phyloP scores from a whole-genome alignment of 1,139 yeast species.

The Candida sanyaensis region DNA sequence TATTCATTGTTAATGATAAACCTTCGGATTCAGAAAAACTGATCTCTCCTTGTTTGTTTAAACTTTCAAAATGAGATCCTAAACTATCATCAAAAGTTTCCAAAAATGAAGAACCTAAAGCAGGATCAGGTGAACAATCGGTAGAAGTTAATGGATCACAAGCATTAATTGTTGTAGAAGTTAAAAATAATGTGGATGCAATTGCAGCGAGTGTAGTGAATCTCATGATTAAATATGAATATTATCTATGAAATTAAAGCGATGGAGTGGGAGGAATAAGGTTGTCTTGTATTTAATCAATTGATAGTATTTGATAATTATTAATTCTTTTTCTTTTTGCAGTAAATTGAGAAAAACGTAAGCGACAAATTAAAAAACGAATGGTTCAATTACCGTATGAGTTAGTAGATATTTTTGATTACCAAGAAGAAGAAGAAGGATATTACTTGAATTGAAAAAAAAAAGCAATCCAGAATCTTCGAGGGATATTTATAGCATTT shows the following conservation, averaged over 20 bases:
- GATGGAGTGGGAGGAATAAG: too few relatives aligned
- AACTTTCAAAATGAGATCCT: slow-evolving; percentile 40
- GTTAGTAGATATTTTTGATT: too few relatives aligned
- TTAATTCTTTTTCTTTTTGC: not conserved
- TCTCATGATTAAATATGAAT: slow-evolving; percentile 7
- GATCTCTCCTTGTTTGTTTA: slow-evolving; percentile 24
- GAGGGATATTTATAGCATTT: not conserved
- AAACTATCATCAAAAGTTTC: slow-evolving; percentile 47
- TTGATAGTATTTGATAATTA: too few relatives aligned
- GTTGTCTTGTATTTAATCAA: too few relatives aligned
- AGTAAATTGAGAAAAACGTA: not conserved
- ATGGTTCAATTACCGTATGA: too few relatives aligned
- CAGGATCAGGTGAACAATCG: slow-evolving; percentile 46
- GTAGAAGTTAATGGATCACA: slow-evolving; percentile 37
- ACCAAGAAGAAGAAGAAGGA: not conserved
- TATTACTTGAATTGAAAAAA: not conserved
- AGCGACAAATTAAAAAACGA: not conserved
- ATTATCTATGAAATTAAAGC: too few relatives aligned
- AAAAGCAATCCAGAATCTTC: not conserved
- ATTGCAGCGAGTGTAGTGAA: slow-evolving; percentile 11
- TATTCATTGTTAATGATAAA: slow-evolving; percentile 54
- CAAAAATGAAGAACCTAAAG: slow-evolving; percentile 54
- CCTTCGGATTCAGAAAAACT: slow-evolving; percentile 40
- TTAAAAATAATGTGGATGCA: slow-evolving; percentile 8
- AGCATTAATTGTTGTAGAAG: slow-evolving; percentile 5